Percentiles rank a stretch among this genome's conserved stretches.
Evolutionary conservation across 1,284 basidiomycete genomes (phyloP).

Genomic region (Pseudomicrostroma phylloplanum): DNA sequence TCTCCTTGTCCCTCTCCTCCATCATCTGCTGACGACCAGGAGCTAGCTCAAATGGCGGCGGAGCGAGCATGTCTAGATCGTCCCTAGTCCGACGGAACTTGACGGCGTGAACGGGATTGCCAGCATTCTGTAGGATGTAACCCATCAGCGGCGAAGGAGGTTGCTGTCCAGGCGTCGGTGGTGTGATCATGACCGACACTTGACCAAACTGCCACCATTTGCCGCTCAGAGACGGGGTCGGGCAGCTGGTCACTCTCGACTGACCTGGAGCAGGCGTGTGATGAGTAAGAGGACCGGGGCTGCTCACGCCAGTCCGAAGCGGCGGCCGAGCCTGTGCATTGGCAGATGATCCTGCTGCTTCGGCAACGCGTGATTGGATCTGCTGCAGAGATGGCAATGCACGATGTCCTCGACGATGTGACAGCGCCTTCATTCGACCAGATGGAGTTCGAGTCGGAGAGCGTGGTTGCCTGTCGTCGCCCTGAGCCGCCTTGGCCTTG

Average conservation of each 20-base stretch:
- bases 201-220: neutral
- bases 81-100: neutral
- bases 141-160: neutral
- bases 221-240: neutral
- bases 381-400: neutral
- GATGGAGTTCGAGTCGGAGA: neutral
- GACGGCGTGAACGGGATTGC: neutral
- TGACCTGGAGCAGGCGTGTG: neutral
- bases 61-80: neutral
- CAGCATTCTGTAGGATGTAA: conserved; percentile 3
- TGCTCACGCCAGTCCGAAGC: neutral
- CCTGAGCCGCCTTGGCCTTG: neutral
- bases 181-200: conserved; percentile 1
- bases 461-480: neutral
- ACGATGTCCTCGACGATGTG: neutral
- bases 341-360: neutral
- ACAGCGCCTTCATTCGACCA: neutral
- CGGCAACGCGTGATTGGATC: neutral
- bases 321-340: neutral
- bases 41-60: conserved; percentile 3
- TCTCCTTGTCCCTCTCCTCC: neutral
- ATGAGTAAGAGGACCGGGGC: neutral
- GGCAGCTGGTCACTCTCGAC: neutral
- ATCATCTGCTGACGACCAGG: conserved; percentile 2
- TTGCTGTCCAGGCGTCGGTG: neutral